These are phyloP conservation scores for Trichoderma oligosporum DNA, from an alignment of 2,329 filamentous ascomycete species.

Conservation along the genomic window DNA sequence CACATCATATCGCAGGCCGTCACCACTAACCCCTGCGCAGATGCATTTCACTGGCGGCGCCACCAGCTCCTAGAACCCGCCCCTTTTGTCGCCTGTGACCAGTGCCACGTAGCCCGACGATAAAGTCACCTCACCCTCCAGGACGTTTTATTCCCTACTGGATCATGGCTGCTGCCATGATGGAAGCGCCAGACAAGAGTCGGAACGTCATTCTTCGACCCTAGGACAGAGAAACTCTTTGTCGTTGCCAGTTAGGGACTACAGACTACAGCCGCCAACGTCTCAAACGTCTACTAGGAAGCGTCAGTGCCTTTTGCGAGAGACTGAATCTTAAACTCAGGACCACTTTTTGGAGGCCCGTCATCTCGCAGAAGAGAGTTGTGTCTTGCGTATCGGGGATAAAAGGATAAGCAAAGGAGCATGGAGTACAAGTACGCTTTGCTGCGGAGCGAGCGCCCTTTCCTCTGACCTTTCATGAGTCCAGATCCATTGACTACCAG, in stretches of 20 bases:
- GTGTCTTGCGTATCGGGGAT: conserved; percentile 1
- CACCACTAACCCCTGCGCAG: conserved; percentile 20
- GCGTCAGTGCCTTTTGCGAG: background rate
- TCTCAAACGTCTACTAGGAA: background rate
- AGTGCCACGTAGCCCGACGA: conserved; percentile 21
- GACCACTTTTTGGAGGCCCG: conserved; percentile 6
- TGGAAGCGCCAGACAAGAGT: background rate
- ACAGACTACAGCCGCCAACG: background rate
- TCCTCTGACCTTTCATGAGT: background rate
- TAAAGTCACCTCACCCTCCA: conserved; percentile 15
- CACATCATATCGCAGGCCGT: conserved; percentile 21
- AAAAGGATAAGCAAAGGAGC: conserved; percentile 3
- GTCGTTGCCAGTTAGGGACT: background rate
- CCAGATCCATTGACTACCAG: background rate
- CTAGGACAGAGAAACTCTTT: background rate
- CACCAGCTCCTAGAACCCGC: conserved; percentile 18
- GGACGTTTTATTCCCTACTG: background rate
- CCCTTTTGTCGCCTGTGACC: conserved; percentile 21
- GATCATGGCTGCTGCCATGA: conserved; percentile 2
- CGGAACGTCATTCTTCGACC: background rate
- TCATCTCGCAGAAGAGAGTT: background rate
- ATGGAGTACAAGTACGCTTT: background rate
- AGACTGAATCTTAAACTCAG: conserved; percentile 14
- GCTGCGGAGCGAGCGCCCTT: background rate
- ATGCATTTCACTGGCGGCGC: conserved; percentile 20